Conservation (phyloP, 1,284 basidiomycete genomes). For the Mycena citricolor region DNA sequence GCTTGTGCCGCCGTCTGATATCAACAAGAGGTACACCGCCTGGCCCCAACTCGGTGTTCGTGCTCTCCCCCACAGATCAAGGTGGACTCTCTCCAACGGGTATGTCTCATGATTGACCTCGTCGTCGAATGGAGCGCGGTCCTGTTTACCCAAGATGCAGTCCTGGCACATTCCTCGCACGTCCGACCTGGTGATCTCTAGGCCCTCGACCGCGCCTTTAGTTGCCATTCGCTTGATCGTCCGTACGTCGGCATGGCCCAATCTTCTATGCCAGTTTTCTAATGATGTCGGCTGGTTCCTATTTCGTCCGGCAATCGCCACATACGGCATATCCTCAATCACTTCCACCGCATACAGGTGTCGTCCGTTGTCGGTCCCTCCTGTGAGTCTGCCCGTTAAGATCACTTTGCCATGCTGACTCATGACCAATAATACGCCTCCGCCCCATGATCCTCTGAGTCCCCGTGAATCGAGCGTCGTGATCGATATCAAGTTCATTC, state of each 20-base stretch:
- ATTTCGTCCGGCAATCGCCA: background rate
- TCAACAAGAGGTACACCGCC: slow-evolving; percentile 6
- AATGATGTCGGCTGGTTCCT: background rate
- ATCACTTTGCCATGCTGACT: too few relatives aligned
- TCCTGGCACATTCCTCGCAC: background rate
- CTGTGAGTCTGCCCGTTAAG: too few relatives aligned
- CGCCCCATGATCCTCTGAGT: too few relatives aligned
- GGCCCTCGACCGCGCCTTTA: background rate
- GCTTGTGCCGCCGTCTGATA: background rate
- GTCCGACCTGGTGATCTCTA: slow-evolving; percentile 4
- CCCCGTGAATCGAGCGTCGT: too few relatives aligned
- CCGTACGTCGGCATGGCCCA: background rate
- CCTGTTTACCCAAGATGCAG: background rate
- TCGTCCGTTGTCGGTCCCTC: too few relatives aligned
- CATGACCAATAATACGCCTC: too few relatives aligned
- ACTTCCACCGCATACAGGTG: too few relatives aligned
- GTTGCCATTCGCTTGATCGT: background rate
- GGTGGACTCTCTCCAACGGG: background rate
- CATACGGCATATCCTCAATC: too few relatives aligned
- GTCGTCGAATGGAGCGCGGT: background rate
- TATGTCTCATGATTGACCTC: background rate
- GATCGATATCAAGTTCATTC: too few relatives aligned
- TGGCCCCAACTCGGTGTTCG: background rate
- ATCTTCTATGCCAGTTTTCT: background rate
- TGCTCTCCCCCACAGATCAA: slow-evolving; percentile 5